Evolutionary conservation across 208 protist species (phyloP).

Genomic region (Acanthamoeba royreba): DNA sequence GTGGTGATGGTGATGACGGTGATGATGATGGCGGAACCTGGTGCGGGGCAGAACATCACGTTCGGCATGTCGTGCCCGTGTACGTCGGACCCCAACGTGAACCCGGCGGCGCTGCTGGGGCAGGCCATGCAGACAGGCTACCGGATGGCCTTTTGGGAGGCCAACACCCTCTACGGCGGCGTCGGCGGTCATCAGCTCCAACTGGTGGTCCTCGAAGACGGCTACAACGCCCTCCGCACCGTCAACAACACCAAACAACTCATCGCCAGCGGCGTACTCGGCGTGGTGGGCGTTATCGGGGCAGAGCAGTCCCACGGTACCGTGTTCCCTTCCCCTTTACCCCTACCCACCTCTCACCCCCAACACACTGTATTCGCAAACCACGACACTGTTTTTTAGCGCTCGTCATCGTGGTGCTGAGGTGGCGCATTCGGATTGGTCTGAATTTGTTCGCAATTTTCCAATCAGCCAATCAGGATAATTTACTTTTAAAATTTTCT

Average conservation of each 20-base stretch:
- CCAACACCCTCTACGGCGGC: neutral
- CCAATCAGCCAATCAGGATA: no score
- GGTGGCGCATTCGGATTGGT: no score
- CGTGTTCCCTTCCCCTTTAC: neutral
- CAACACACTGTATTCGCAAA: no score
- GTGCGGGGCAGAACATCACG: neutral
- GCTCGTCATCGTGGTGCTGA: no score
- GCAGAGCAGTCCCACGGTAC: neutral
- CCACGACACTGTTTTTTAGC: no score
- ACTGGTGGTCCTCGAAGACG: neutral
- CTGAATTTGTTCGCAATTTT: no score
- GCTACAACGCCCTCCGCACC: neutral
- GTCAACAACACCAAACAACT: neutral
- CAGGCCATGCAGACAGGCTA: neutral
- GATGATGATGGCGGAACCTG: neutral
- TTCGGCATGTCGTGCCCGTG: neutral
- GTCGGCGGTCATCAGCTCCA: neutral
- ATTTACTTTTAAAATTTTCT: no score
- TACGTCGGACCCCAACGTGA: neutral
- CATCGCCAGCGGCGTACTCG: neutral
- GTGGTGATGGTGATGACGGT: neutral
- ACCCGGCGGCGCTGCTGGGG: neutral
- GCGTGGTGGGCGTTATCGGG: neutral
- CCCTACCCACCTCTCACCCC: no score
- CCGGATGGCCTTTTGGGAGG: neutral